phyloP scores from a whole-genome alignment of 2,329 filamentous ascomycete genomes.

The Pezicula rhizophila region DNA sequence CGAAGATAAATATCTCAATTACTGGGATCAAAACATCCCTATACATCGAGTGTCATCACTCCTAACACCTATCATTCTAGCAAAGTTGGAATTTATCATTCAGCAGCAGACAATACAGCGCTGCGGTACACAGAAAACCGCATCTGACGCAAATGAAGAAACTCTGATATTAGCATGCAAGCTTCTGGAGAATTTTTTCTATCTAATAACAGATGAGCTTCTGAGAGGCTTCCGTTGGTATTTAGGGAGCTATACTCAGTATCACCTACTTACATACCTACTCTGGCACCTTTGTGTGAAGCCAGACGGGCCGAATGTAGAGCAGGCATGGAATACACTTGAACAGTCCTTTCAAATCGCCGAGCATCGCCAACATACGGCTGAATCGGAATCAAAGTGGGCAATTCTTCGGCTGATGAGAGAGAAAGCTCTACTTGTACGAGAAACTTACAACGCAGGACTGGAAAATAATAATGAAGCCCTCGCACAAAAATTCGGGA shows the following conservation, averaged over 20 bases:
- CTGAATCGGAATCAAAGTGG: background rate
- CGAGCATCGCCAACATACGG: background rate
- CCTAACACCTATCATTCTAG: background rate
- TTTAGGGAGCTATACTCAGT: background rate
- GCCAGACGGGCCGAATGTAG: background rate
- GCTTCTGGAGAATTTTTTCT: background rate
- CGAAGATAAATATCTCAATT: slow-evolving; percentile 1
- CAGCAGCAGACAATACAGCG: background rate
- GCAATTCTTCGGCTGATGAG: background rate
- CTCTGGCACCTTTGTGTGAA: slow-evolving; percentile 1
- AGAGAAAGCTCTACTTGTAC: background rate
- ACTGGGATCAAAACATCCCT: slow-evolving; percentile 10
- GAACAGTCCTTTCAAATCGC: background rate
- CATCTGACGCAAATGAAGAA: background rate
- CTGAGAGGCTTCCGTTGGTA: background rate
- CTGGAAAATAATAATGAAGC: too few species aligned
- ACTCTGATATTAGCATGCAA: background rate
- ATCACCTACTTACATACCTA: slow-evolving; percentile 1
- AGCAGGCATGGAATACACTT: background rate
- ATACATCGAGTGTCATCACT: background rate
- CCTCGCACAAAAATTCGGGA: too few species aligned
- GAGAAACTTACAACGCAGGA: too few species aligned
- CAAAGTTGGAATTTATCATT: background rate
- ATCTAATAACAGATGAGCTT: background rate
- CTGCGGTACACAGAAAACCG: background rate